Conservation (phyloP, 2,329 filamentous ascomycete genomes). For the Epichloe typhina region DNA sequence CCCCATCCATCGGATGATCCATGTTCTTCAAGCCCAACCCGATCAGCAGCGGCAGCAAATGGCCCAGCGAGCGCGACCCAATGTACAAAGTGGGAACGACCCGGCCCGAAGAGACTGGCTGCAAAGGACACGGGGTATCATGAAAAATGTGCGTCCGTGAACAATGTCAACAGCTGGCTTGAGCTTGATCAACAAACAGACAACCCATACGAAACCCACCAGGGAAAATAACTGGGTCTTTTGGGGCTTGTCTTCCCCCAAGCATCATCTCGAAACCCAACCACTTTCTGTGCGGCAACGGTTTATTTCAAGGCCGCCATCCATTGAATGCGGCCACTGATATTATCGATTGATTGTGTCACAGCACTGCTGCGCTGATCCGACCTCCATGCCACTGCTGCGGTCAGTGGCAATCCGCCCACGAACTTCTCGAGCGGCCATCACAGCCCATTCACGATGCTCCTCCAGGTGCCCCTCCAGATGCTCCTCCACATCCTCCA, state of each 20-base stretch:
- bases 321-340: too few species aligned
- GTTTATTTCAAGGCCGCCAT: too few species aligned
- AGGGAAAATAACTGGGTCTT: neutral
- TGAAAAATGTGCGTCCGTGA: too few species aligned
- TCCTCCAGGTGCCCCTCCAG: neutral
- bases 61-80: too few species aligned
- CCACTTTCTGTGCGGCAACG: neutral
- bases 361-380: neutral
- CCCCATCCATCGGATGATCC: too few species aligned
- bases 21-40: neutral
- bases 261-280: neutral
- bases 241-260: neutral
- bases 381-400: constrained; percentile 4
- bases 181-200: too few species aligned
- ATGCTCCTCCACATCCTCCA: constrained; percentile 10
- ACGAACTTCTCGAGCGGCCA: neutral
- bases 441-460: neutral
- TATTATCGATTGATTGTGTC: too few species aligned
- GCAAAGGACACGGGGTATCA: neutral
- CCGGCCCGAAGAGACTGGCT: neutral
- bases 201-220: neutral
- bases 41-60: neutral
- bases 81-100: too few species aligned
- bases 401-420: constrained; percentile 4
- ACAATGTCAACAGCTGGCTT: too few species aligned